Evolutionary conservation across 768 basidiomycete species (phyloP).

Genomic region (Tubosaeta sp.): DNA sequence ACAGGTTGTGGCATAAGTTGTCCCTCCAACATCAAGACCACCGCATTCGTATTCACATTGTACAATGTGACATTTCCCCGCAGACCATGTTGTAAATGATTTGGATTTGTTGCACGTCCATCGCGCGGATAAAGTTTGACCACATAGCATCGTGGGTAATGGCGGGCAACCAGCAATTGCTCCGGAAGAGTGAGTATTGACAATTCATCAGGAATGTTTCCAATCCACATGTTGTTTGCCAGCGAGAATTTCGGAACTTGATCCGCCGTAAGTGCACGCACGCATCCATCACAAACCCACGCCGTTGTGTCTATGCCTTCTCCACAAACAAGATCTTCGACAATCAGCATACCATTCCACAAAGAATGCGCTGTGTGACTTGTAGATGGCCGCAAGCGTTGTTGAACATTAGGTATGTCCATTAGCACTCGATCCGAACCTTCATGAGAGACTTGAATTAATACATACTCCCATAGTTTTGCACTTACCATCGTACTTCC

Average conservation of each 20-base stretch:
- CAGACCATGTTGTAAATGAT: constrained; percentile 21
- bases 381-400: no score
- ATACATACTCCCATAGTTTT: no score
- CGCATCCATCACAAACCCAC: not conserved
- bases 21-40: constrained; percentile 17
- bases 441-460: no score
- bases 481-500: no score
- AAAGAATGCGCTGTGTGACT: no score
- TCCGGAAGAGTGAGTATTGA: not conserved
- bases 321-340: no score
- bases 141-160: not conserved
- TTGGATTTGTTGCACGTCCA: not conserved
- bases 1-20: constrained; percentile 24
- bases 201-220: not conserved
- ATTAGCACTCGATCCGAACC: no score
- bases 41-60: constrained; percentile 16
- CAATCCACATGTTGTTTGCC: not conserved
- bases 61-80: constrained; percentile 35
- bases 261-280: not conserved
- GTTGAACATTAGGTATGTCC: no score
- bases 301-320: not conserved
- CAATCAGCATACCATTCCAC: no score
- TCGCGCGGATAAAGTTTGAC: not conserved
- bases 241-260: not conserved
- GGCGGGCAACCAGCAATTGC: not conserved